Conservation (phyloP, 2,329 filamentous ascomycete species). For the Penicillium hesseltinei region DNA sequence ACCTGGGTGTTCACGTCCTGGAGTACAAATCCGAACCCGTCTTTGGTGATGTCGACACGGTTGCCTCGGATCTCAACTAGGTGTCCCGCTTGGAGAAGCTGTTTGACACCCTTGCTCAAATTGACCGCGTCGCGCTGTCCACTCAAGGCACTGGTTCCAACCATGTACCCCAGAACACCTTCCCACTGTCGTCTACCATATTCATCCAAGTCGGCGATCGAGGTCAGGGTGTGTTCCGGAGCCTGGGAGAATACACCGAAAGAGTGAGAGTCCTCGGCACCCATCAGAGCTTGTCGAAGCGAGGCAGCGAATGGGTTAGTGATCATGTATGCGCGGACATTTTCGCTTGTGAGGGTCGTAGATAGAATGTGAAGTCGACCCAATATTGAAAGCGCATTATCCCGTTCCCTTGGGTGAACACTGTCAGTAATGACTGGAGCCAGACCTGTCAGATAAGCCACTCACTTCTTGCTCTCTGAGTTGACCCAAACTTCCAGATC, state of each 20-base stretch:
- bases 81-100: slow-evolving; percentile 74
- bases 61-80: slow-evolving; percentile 66
- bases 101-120: slow-evolving; percentile 76
- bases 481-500: slow-evolving; percentile 87
- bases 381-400: slow-evolving; percentile 78
- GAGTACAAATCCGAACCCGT: slow-evolving; percentile 89
- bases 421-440: neutral
- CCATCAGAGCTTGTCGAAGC: slow-evolving; percentile 81
- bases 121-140: slow-evolving; percentile 47
- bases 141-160: slow-evolving; percentile 55
- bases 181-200: slow-evolving; percentile 93
- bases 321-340: slow-evolving; percentile 70
- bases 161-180: slow-evolving; percentile 91
- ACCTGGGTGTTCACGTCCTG: slow-evolving; percentile 96
- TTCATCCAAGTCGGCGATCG: slow-evolving; percentile 72
- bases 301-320: slow-evolving; percentile 80
- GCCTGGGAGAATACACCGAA: slow-evolving; percentile 82
- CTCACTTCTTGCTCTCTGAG: slow-evolving; percentile 59
- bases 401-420: slow-evolving; percentile 61
- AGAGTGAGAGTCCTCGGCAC: slow-evolving; percentile 78
- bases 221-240: slow-evolving; percentile 61
- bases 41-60: slow-evolving; percentile 76
- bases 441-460: neutral
- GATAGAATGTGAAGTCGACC: slow-evolving; percentile 82
- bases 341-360: slow-evolving; percentile 59